These are phyloP conservation scores for Atkinsonella texensis DNA, from an alignment of 2,329 filamentous ascomycete genomes.

Conservation along the genomic window DNA sequence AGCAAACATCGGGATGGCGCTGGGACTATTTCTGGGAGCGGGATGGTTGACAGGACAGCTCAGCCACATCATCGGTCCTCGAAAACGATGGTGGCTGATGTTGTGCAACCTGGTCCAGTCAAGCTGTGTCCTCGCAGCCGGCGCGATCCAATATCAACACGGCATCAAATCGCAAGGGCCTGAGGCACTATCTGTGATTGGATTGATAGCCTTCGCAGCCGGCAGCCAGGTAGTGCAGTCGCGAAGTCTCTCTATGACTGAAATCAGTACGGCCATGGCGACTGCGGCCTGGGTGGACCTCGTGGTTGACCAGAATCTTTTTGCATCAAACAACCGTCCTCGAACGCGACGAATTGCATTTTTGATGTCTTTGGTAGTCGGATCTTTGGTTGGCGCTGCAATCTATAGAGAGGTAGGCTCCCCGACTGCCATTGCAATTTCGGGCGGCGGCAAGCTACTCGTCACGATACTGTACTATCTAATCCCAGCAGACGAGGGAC, in stretches of 20 bases:
- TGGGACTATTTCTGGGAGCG: conserved; percentile 44
- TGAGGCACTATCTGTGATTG: conserved; percentile 32
- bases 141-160: conserved; percentile 32
- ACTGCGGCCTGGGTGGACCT: conserved; percentile 52
- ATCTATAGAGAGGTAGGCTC: conserved; percentile 23
- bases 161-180: conserved; percentile 24
- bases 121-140: conserved; percentile 38
- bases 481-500: conserved; percentile 9
- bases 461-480: conserved; percentile 13
- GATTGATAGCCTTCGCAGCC: conserved; percentile 40
- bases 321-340: conserved; percentile 32
- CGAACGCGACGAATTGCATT: conserved; percentile 39
- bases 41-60: conserved; percentile 44
- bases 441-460: conserved; percentile 14
- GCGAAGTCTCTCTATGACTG: conserved; percentile 40
- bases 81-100: conserved; percentile 41
- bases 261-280: conserved; percentile 54
- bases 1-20: conserved; percentile 40
- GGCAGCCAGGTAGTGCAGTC: conserved; percentile 48
- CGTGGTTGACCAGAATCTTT: conserved; percentile 40
- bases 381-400: conserved; percentile 38
- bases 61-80: conserved; percentile 38
- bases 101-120: conserved; percentile 43
- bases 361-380: conserved; percentile 32
- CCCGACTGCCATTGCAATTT: conserved; percentile 13